Evolutionary conservation across 2,329 filamentous ascomycete genomes (phyloP).

Genomic region (Scolecobasidium constrictum): DNA sequence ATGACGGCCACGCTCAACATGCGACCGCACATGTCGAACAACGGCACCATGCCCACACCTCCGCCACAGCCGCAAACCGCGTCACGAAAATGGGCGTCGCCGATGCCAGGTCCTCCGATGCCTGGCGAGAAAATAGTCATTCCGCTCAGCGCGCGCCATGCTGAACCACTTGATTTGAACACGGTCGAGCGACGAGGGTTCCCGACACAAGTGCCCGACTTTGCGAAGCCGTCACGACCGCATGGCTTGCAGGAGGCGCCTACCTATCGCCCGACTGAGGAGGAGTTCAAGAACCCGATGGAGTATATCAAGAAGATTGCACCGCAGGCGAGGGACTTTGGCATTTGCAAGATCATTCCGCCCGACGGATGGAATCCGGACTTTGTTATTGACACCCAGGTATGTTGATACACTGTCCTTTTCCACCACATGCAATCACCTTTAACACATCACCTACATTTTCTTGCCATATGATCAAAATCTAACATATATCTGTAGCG

Average conservation of each 20-base stretch:
- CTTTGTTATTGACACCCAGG: conserved; percentile 95
- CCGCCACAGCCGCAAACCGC: neutral
- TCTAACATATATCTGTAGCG: conserved; percentile 43
- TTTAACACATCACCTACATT: neutral
- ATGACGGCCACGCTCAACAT: conserved; percentile 7
- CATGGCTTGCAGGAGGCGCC: conserved; percentile 84
- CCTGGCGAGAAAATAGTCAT: conserved; percentile 12
- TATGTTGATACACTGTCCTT: conserved; percentile 37
- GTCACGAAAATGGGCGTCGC: neutral
- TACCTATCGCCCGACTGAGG: conserved; percentile 78
- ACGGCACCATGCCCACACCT: neutral
- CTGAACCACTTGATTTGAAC: conserved; percentile 65
- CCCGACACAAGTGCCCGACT: conserved; percentile 51
- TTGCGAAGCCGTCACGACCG: conserved; percentile 69
- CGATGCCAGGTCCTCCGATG: neutral
- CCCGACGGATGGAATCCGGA: conserved; percentile 88
- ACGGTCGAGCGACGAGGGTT: conserved; percentile 89
- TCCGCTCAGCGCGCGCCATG: conserved; percentile 46
- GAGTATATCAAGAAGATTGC: conserved; percentile 89
- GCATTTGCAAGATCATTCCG: conserved; percentile 91
- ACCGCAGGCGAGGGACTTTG: conserved; percentile 75
- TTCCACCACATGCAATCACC: neutral
- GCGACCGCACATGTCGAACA: conserved; percentile 4
- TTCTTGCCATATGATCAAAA: no score
- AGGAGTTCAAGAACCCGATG: conserved; percentile 91